Conservation (phyloP, 108 stramenopile genomes). For the Nitzschia sp. region DNA sequence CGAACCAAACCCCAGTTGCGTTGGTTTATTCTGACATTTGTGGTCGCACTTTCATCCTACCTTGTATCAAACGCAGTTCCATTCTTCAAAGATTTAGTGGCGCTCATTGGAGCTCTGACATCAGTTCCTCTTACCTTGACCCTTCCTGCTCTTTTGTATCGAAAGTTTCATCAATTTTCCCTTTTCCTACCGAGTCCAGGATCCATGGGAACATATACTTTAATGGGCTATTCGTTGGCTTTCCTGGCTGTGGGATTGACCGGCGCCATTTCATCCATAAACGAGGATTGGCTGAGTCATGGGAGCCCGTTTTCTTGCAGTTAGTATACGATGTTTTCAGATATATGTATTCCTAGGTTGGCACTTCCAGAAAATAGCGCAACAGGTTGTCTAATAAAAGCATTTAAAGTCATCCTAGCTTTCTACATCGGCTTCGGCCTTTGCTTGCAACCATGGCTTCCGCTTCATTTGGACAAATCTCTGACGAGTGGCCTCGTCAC, state of each 20-base stretch:
- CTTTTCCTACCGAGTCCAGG: slow-evolving; percentile 21
- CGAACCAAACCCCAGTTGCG: slow-evolving; percentile 14
- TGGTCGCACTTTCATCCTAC: slow-evolving; percentile 47
- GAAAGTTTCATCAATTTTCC: slow-evolving; percentile 34
- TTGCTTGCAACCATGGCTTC: slow-evolving; percentile 80
- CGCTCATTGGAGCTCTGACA: slow-evolving; percentile 59
- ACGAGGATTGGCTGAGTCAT: slow-evolving; percentile 53
- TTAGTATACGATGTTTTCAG: background rate
- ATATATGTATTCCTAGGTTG: background rate
- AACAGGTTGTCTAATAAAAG: background rate
- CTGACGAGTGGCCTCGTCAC: slow-evolving; percentile 66
- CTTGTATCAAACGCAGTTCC: slow-evolving; percentile 65
- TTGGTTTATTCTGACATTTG: slow-evolving; percentile 49
- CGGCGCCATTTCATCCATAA: slow-evolving; percentile 53
- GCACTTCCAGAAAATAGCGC: background rate
- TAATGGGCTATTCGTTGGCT: slow-evolving; percentile 43
- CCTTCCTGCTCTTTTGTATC: slow-evolving; percentile 55
- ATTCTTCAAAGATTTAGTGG: slow-evolving; percentile 73
- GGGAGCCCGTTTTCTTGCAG: slow-evolving; percentile 50
- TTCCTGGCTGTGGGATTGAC: slow-evolving; percentile 55
- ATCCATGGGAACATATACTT: slow-evolving; percentile 25
- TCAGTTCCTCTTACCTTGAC: slow-evolving; percentile 50
- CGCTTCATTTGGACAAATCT: slow-evolving; percentile 86
- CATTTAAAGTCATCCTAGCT: background rate
- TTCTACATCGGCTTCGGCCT: background rate